phyloP scores from a whole-genome alignment of 305 asterid genomes.

The Solanum chacoense region DNA sequence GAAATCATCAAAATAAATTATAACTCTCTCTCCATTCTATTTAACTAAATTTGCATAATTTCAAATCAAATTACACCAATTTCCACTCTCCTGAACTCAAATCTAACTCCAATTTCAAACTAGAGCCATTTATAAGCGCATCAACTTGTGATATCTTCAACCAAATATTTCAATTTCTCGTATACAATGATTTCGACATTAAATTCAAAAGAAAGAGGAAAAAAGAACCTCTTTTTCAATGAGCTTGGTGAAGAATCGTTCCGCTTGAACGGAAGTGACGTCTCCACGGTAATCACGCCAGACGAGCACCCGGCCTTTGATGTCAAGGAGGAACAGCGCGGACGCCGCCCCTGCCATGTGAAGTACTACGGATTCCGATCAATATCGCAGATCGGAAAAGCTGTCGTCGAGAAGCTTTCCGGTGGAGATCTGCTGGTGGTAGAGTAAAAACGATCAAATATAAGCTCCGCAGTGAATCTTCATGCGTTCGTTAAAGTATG shows the following conservation, averaged over 20 bases:
- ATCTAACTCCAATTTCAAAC: background rate
- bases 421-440: background rate
- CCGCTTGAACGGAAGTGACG: constrained; percentile 75
- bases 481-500: background rate
- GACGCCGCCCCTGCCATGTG: constrained; percentile 90
- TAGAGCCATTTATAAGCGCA: background rate
- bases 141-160: background rate
- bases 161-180: background rate
- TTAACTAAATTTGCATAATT: background rate
- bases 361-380: background rate
- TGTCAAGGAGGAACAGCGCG: constrained; percentile 94
- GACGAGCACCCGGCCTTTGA: constrained; percentile 78
- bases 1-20: background rate
- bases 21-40: background rate
- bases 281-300: constrained; percentile 96
- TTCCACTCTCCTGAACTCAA: background rate
- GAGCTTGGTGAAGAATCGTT: constrained; percentile 76
- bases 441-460: background rate
- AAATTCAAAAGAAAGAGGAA: background rate
- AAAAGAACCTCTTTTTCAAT: constrained; percentile 66
- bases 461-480: background rate
- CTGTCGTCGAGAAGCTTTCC: background rate
- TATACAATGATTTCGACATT: background rate
- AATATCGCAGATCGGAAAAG: background rate
- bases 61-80: background rate